Base-by-base conservation (phyloP, 1,284 basidiomycete genomes). In the Fomitopsis betulina region DNA sequence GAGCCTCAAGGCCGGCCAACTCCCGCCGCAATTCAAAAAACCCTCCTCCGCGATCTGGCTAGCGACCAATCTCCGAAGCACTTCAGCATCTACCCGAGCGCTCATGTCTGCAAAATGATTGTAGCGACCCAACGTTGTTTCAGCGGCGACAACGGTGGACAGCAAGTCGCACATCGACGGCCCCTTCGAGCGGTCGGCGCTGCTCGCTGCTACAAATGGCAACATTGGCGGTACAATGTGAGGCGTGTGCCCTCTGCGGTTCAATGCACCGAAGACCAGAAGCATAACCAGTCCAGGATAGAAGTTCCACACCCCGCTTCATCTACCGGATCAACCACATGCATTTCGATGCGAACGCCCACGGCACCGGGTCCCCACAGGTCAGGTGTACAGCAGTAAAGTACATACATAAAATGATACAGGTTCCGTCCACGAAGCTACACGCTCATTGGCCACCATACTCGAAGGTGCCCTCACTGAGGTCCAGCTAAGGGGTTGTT, bases 381-480 rank as follows among this genome's bases (percentile, higher is more conserved):
- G 25, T 47, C 45, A 47, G 45, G 25, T 30, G 45, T 47, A n/a
- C 45, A 47, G 23, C 49, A 21, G 49, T 51, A 51, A 7, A 33
- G 33, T 51, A 37, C 49, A 51, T 37, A 51, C 33, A 35, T 30
- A 27, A 37, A 25, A n/a, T 15, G 37, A 35, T 56, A 56, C 33
- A 47, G 27, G 7, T 15, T 38, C 43, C 45, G 33, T 27, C 27
- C 33, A 42, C 21, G 37, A 33, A 54, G 54, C 43, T 49, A 15
- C 58, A 55, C 19, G 51, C 60, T 60, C 58, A 43, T 33, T 59
- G 43, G 58, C 60, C 49, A 55, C 62, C 13, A 58, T 62, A 54
- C 3, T 58, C 53, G 53, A 72, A 70, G 19, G 67, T 70, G 21
- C 70, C 70, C 56, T 68, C 68, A 54, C 59, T 63, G 13, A 72